Evolutionary conservation across 2,329 filamentous ascomycete genomes (phyloP), one percentile per base, ranked within the genome.

Genomic region (Cadophora malorum): DNA sequence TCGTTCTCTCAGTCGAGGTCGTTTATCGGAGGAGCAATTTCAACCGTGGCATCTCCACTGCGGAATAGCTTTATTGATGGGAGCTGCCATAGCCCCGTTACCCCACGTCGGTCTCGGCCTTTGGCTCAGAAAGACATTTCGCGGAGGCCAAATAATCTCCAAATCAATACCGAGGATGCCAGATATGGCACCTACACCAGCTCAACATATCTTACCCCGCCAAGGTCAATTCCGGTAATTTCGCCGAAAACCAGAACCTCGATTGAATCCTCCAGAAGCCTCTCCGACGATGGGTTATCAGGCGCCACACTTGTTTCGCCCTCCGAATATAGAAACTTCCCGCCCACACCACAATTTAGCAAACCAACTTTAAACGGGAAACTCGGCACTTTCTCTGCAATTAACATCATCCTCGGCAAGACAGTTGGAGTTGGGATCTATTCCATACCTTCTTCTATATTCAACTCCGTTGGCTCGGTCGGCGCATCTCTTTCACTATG

Each of bases 371-470:
- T 28, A 71, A 72, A 63, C 71, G 75, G 74, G 0, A 80, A 80
- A 60, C 74, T 80, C 3, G 79, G 79, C 8, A 78, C 78, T 16
- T 69, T 79, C 49, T 80, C 78, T 9, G 76, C 77, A 45, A 78
- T 80, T 69, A 80, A 78, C 64, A 78, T 80, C 50, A 80, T 80
- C 35, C 73, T 80, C 9, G 78, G 78, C 41, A 80, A 79, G 70
- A 79, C 78, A 0, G 72, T 83, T 28, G 81, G 81, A 2, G 77
- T 81, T 10, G 35, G 35, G 35, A 38, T 38, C 8, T 38, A 38
- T 73, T 85, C 85, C 0, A 85, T 86, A 0, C 86, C 86, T 0
- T 83, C 83, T 1, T 84, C 85, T n/a, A 85, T 88, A 59, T 38
- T 86, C 67, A 80, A 81, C 8, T 82, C 83, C 0, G 83, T 85